Base-by-base conservation (phyloP, 208 protist genomes). In the Crithidia thermophila region DNA sequence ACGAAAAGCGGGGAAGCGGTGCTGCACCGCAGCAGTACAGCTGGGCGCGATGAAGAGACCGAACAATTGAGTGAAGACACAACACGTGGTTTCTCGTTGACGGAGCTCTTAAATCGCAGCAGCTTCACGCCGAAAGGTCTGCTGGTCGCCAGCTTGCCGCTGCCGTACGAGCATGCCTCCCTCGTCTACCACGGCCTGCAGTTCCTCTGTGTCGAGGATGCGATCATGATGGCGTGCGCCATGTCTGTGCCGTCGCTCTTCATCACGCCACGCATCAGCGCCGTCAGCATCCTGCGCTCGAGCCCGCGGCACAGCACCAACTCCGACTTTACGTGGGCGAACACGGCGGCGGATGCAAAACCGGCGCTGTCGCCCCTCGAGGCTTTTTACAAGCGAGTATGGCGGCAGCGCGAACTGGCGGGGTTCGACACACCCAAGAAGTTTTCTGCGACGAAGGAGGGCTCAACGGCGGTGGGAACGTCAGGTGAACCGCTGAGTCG, bases 151-250 rank as follows among this genome's bases (percentile, higher is more conserved):
- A 69, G 75, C 25, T 70, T 94, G 27, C 85, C 88, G 20, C 72
- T 94, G 31, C 85, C 84, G 21, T 59, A 82, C 46, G 78, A 89
- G 45, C 73, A 79, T 28, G 82, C 82, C 27, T 33, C 82, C 27
- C 67, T 94, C 27, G 47, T 94, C 39, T 90, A 88, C 40, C 67
- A 91, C 66, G 83, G 72, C 18, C 40, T 90, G 4, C 79, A 82
- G 53, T 92, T 94, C 70, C 49, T 61, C 51, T 90, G 82, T 53
- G 72, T 93, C 6, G 84, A 94, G 50, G 89, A 92, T n/a, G 85
- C 79, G 3, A 14, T 94, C 23, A 66, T 94, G 28, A 47, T 93
- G 30, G 89, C 84, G 20, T 89, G 81, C 43, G 89, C 82, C 33
- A 93, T 91, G 86, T 73, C 86, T 4, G 84, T 92, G 13, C 89